phyloP scores from a whole-genome alignment of 2,329 filamentous ascomycete genomes.

The Cladosporium cucumerinum region DNA sequence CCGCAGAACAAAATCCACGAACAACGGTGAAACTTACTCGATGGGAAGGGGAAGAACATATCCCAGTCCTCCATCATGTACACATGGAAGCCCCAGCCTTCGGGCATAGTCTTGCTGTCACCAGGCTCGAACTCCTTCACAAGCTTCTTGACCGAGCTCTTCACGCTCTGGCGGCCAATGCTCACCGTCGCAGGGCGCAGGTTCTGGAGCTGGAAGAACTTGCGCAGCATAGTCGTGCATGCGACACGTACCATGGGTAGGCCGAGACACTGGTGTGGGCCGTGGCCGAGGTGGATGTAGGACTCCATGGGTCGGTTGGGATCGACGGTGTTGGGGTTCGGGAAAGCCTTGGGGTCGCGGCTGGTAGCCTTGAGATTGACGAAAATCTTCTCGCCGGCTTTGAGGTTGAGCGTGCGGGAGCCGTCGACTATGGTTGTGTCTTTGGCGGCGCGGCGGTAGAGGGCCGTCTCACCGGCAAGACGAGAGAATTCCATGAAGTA shows the following conservation, averaged over 20 bases:
- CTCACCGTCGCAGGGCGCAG: conserved; percentile 39
- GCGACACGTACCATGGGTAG: conserved; percentile 42
- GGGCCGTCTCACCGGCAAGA: conserved; percentile 43
- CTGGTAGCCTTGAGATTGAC: conserved; percentile 44
- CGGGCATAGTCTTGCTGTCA: conserved; percentile 32
- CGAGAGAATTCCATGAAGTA: conserved; percentile 49
- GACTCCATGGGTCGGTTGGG: conserved; percentile 36
- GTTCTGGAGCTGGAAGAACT: conserved; percentile 40
- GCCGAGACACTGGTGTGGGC: conserved; percentile 44
- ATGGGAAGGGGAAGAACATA: conserved; percentile 47
- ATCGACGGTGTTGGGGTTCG: conserved; percentile 36
- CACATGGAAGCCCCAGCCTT: conserved; percentile 38
- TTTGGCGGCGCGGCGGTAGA: conserved; percentile 38
- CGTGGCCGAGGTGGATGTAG: conserved; percentile 45
- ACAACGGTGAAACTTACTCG: conserved; percentile 36
- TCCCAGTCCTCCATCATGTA: conserved; percentile 50
- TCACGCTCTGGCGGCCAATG: conserved; percentile 31
- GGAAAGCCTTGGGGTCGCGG: conserved; percentile 41
- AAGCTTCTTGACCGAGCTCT: conserved; percentile 45
- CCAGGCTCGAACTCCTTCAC: conserved; percentile 34
- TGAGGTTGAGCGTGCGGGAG: conserved; percentile 29
- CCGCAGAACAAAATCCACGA: background rate
- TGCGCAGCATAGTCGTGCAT: conserved; percentile 46
- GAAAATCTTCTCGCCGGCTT: conserved; percentile 40
- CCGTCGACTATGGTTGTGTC: conserved; percentile 35